Evolutionary conservation across 345 rosid genomes (phyloP).

Genomic region (Heritiera fomes): DNA sequence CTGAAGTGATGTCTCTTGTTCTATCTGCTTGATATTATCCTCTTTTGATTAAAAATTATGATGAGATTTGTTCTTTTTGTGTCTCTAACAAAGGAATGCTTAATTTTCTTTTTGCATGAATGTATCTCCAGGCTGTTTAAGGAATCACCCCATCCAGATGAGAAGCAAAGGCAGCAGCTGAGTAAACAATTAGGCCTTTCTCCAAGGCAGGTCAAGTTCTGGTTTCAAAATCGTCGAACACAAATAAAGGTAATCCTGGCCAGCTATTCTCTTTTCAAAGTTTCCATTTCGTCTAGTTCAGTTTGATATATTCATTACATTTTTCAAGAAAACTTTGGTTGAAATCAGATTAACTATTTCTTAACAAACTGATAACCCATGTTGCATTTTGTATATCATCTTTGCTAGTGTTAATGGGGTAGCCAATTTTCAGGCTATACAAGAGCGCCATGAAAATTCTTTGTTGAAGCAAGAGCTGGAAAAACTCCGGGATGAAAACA

Average conservation of each 20-base stretch:
- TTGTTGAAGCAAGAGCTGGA: slow-evolving; percentile 83
- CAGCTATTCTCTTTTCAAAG: too few relatives aligned
- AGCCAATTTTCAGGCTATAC: slow-evolving; percentile 60
- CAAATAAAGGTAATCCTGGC: slow-evolving; percentile 69
- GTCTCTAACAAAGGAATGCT: not conserved
- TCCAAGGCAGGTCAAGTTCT: slow-evolving; percentile 97
- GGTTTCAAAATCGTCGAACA: slow-evolving; percentile 99
- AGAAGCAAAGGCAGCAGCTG: slow-evolving; percentile 93
- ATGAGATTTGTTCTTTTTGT: not conserved
- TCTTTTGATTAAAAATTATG: not conserved
- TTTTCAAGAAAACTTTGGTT: not conserved
- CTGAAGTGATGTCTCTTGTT: not conserved
- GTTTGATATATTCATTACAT: too few relatives aligned
- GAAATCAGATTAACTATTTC: not conserved
- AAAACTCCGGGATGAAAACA: slow-evolving; percentile 80
- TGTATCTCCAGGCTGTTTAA: slow-evolving; percentile 65
- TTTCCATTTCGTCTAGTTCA: not conserved
- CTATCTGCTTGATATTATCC: not conserved
- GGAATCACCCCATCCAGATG: slow-evolving; percentile 99
- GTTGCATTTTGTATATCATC: not conserved
- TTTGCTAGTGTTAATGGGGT: slow-evolving; percentile 6
- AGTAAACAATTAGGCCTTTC: slow-evolving; percentile 96
- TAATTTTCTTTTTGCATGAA: not conserved
- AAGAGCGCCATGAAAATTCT: slow-evolving; percentile 96
- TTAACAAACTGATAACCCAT: too few relatives aligned